Percentiles rank a stretch among this genome's conserved stretches.
phyloP scores from a whole-genome alignment of 306 rosid genomes.

The Quercus aquifolioides region DNA sequence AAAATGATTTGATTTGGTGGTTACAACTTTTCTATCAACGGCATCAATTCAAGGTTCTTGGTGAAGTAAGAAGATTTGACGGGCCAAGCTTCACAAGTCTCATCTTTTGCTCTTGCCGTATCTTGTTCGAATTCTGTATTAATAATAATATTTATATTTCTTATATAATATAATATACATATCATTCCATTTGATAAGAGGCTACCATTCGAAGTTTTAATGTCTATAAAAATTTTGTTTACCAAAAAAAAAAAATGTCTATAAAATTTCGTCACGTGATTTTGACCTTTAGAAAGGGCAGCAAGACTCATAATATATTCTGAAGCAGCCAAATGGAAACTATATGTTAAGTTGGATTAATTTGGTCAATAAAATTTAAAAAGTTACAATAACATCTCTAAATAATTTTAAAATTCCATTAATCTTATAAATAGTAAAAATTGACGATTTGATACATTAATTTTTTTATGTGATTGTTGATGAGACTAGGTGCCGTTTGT shows the following conservation, averaged over 20 bases:
- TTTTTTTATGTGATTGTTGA: no score
- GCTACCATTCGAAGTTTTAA: background rate
- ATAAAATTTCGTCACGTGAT: background rate
- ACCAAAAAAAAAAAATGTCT: no score
- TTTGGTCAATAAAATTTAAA: no score
- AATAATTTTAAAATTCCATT: no score
- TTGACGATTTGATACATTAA: no score
- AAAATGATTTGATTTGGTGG: background rate
- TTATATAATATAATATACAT: no score
- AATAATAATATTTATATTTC: background rate
- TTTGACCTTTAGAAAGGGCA: background rate
- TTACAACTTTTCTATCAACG: background rate
- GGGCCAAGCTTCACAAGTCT: background rate
- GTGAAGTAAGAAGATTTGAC: background rate
- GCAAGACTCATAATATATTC: background rate
- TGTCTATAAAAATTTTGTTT: no score
- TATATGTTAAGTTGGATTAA: background rate
- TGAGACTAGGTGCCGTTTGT: no score
- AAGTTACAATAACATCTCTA: no score
- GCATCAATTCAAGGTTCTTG: background rate
- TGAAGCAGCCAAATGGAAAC: background rate
- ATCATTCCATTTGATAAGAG: background rate
- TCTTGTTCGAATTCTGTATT: background rate
- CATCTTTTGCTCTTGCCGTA: background rate
- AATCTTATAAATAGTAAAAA: no score